phyloP scores from a whole-genome alignment of 805 yeast genomes.

The Danielia reshetovae region DNA sequence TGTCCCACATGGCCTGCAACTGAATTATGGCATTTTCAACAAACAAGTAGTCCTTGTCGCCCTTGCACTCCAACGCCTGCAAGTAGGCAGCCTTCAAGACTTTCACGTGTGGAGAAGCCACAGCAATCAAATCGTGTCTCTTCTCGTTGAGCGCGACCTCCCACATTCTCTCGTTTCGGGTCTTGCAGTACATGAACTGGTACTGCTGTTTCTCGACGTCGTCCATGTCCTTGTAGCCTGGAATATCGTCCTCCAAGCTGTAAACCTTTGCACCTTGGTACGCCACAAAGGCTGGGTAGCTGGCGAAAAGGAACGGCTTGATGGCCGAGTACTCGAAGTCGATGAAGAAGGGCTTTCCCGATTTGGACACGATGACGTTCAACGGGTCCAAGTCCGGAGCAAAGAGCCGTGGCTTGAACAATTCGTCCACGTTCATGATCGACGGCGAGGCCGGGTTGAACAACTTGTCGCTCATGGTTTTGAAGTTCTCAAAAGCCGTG shows the following conservation, averaged over 20 bases:
- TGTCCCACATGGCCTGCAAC: conserved; percentile 65
- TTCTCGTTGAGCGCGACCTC: conserved; percentile 68
- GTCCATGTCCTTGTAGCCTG: conserved; percentile 60
- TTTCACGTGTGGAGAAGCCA: conserved; percentile 82
- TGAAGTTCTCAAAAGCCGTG: conserved; percentile 58
- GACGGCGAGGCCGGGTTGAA: conserved; percentile 50
- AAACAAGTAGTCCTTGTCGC: conserved; percentile 55
- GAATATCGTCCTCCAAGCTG: conserved; percentile 69
- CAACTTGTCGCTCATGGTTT: conserved; percentile 52
- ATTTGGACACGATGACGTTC: conserved; percentile 56
- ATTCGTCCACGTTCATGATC: conserved; percentile 58
- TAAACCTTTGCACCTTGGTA: conserved; percentile 88
- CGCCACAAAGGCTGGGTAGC: conserved; percentile 77
- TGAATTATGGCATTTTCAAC: conserved; percentile 66
- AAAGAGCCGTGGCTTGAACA: conserved; percentile 68
- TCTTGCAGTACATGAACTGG: conserved; percentile 80
- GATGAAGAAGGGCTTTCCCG: conserved; percentile 46
- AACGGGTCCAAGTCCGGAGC: conserved; percentile 89
- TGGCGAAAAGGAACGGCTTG: conserved; percentile 76
- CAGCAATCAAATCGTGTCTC: conserved; percentile 64
- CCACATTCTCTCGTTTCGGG: conserved; percentile 89
- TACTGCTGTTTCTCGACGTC: conserved; percentile 77
- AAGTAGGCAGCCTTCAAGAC: conserved; percentile 61
- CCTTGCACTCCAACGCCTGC: conserved; percentile 56
- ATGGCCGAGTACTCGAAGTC: conserved; percentile 82